These are phyloP conservation scores for Zostera marina DNA, from an alignment of 116 monocot genomes.

Conservation along the genomic window DNA sequence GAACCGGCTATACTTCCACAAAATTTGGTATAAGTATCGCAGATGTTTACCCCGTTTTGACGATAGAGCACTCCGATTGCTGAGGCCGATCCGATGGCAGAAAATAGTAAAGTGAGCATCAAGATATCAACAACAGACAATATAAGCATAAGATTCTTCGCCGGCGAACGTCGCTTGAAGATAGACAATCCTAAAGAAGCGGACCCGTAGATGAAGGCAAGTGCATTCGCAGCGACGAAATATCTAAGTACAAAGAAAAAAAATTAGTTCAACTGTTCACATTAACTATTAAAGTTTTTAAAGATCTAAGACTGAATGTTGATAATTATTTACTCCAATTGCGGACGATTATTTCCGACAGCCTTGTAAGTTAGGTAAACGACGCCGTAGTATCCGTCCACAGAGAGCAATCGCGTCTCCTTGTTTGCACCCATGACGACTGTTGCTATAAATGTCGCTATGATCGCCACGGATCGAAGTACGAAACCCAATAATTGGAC, in stretches of 20 bases:
- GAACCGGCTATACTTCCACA: slow-evolving; percentile 15
- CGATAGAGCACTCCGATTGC: slow-evolving; percentile 9
- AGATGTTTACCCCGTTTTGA: slow-evolving; percentile 6
- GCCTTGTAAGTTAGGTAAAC: not conserved
- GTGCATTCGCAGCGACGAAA: slow-evolving; percentile 25
- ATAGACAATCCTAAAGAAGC: slow-evolving; percentile 12
- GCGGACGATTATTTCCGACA: not conserved
- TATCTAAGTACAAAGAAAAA: slow-evolving; percentile 15
- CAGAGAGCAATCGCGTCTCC: slow-evolving; percentile 4
- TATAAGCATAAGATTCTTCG: not conserved
- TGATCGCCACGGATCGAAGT: slow-evolving; percentile 12
- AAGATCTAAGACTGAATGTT: not conserved
- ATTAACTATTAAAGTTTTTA: not conserved
- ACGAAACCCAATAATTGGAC: not conserved
- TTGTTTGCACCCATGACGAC: slow-evolving; percentile 23
- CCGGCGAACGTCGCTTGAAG: not conserved
- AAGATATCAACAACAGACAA: slow-evolving; percentile 17
- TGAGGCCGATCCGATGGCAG: slow-evolving; percentile 15
- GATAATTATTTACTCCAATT: slow-evolving; percentile 11
- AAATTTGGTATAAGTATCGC: slow-evolving; percentile 9
- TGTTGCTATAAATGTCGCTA: slow-evolving; percentile 14
- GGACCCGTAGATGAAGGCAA: slow-evolving; percentile 21
- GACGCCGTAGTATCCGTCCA: not conserved
- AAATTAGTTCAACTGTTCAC: not conserved
- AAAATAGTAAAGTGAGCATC: slow-evolving; percentile 16